Percentiles rank a stretch among this genome's conserved stretches.
Evolutionary conservation across 768 basidiomycete species (phyloP).

Genomic region (Rhizopogon salebrosus): DNA sequence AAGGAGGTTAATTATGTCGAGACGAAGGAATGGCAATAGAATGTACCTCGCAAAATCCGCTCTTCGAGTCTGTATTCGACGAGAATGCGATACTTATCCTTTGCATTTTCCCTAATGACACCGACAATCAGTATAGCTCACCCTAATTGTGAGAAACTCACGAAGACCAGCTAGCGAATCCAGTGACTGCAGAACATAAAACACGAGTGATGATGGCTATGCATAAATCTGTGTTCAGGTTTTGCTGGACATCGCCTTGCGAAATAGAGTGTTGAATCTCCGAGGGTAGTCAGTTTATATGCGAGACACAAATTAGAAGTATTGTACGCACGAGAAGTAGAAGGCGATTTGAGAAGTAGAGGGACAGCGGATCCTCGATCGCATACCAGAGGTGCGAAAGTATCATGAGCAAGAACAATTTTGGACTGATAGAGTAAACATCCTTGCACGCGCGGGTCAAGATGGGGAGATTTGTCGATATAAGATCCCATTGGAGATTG

Average conservation of each 20-base stretch:
- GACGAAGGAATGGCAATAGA: not conserved
- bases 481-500: conserved; percentile 4
- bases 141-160: conserved; percentile 6
- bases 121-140: not conserved
- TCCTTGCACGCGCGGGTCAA: conserved; percentile 15
- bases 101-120: conserved; percentile 3
- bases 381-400: conserved; percentile 13
- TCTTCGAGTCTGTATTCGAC: conserved; percentile 17
- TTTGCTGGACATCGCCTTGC: not conserved
- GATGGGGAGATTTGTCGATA: not conserved
- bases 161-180: conserved; percentile 13
- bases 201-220: conserved; percentile 9
- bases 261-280: conserved; percentile 19
- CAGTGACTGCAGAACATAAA: conserved; percentile 12
- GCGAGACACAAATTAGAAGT: not conserved
- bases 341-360: conserved; percentile 19
- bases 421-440: conserved; percentile 18
- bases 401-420: conserved; percentile 8
- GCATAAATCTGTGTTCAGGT: conserved; percentile 5
- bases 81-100: conserved; percentile 9
- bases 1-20: not conserved
- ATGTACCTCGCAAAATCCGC: conserved; percentile 14
- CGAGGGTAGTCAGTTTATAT: not conserved
- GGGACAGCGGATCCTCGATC: conserved; percentile 12
- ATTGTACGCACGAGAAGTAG: conserved; percentile 15